These are phyloP conservation scores for Cutaneotrichosporon curvatum DNA, from an alignment of 1,284 basidiomycete species.

Conservation along the genomic window DNA sequence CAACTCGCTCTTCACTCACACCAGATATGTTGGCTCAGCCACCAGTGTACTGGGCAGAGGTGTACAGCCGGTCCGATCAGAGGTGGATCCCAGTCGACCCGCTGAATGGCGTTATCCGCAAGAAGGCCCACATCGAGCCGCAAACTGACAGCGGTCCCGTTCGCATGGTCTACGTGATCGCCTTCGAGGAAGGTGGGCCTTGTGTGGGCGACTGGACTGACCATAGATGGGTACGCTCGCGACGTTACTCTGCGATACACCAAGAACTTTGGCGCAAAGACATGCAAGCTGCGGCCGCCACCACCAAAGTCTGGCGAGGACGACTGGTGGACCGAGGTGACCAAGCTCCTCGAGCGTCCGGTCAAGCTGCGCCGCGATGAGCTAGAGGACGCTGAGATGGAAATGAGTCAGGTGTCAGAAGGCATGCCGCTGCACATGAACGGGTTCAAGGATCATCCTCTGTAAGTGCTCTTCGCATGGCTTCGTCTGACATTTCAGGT, in stretches of 20 bases:
- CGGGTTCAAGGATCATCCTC: slow-evolving; percentile 93
- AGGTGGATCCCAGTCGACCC: slow-evolving; percentile 93
- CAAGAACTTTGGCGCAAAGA: slow-evolving; percentile 71
- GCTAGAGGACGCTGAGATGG: slow-evolving; percentile 86
- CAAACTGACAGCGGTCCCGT: slow-evolving; percentile 56
- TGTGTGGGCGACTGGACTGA: slow-evolving; percentile 3
- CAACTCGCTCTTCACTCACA: not conserved
- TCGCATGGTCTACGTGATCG: slow-evolving; percentile 86
- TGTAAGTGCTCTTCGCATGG: slow-evolving; percentile 51
- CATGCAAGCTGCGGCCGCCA: slow-evolving; percentile 71
- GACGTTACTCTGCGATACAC: slow-evolving; percentile 58
- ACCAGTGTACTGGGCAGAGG: slow-evolving; percentile 95
- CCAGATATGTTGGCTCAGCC: slow-evolving; percentile 50
- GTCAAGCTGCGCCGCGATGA: slow-evolving; percentile 87
- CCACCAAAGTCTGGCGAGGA: slow-evolving; percentile 54
- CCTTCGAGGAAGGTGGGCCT: slow-evolving; percentile 84
- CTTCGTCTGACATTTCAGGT: slow-evolving; percentile 50
- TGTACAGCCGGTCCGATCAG: slow-evolving; percentile 84
- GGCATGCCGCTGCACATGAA: slow-evolving; percentile 88
- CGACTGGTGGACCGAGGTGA: slow-evolving; percentile 78
- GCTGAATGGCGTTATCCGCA: slow-evolving; percentile 69
- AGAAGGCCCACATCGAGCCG: slow-evolving; percentile 78
- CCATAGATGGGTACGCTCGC: slow-evolving; percentile 50
- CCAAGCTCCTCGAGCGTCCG: slow-evolving; percentile 59
- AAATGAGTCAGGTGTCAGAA: slow-evolving; percentile 67